These are phyloP conservation scores for Taxawa tesnikishii DNA, from an alignment of 2,329 filamentous ascomycete genomes.

Conservation along the genomic window DNA sequence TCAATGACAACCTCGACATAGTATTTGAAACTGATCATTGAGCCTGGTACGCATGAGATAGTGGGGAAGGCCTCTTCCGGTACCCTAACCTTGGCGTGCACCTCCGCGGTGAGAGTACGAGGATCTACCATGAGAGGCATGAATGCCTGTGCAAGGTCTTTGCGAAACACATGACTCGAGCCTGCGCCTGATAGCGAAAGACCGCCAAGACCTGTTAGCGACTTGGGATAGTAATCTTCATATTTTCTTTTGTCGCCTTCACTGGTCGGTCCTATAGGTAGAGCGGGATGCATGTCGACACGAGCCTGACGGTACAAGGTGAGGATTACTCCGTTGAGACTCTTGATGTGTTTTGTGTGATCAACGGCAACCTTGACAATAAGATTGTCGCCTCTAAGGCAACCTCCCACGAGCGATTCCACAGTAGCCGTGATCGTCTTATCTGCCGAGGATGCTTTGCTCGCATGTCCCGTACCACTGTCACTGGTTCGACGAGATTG, in stretches of 20 bases:
- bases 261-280: slow-evolving; percentile 48
- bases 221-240: slow-evolving; percentile 78
- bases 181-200: slow-evolving; percentile 76
- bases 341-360: slow-evolving; percentile 82
- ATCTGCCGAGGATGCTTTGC: slow-evolving; percentile 44
- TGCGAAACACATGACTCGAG: slow-evolving; percentile 86
- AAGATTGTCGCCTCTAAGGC: slow-evolving; percentile 71
- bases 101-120: slow-evolving; percentile 58
- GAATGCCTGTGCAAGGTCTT: slow-evolving; percentile 82
- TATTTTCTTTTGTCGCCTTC: slow-evolving; percentile 59
- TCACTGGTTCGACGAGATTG: slow-evolving; percentile 30
- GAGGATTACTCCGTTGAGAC: slow-evolving; percentile 81
- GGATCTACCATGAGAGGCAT: slow-evolving; percentile 84
- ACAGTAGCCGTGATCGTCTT: slow-evolving; percentile 79
- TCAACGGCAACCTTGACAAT: slow-evolving; percentile 71
- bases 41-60: slow-evolving; percentile 76
- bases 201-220: slow-evolving; percentile 73
- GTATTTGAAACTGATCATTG: slow-evolving; percentile 93
- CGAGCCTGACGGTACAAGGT: slow-evolving; percentile 85
- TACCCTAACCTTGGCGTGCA: slow-evolving; percentile 73
- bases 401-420: slow-evolving; percentile 71
- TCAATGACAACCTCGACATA: slow-evolving; percentile 89
- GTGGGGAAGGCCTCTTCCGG: slow-evolving; percentile 89
- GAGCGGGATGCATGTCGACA: slow-evolving; percentile 65
- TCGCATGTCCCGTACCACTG: slow-evolving; percentile 36